Evolutionary conservation across 345 rosid species (phyloP), one percentile per base, ranked within the genome.

Genomic region (Arabidopsis arenosa): DNA sequence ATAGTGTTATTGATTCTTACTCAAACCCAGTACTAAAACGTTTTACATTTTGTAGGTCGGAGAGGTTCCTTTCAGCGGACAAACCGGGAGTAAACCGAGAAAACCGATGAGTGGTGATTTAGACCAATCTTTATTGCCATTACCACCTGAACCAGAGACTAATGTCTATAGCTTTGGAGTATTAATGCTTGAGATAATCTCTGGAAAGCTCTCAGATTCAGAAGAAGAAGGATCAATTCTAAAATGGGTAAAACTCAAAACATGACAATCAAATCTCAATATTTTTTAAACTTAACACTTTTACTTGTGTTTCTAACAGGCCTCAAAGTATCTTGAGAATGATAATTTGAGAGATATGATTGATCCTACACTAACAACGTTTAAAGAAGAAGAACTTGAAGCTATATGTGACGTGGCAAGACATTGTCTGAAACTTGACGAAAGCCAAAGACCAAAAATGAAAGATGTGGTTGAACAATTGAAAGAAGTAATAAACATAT

Each of bases 111-210:
- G 86, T 14, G 85, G 87, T 52, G 84, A 78, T 30, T 57, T 79
- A 47, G 88, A 83, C 48, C 75, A 83, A 58, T 85, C 84, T 23
- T 80, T 45, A 33, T 68, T 86, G 60, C 87, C 88, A 12, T 84
- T 88, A 6, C 30, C 41, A 4, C 74, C 81, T 17, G 92, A 88
- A 40, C 82, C 83, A 12, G 93, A 93, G 62, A 76, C 86, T 37
- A 88, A 96, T 76, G 83, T 88, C 48, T 83, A 91, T 71, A 74
- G 84, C 74, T 96, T 85, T 71, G 99, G 99, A 36, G 77, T 87
- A 40, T 51, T 96, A 66, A 64, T 93, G 82, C 94, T 96, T 12
- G 99, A 96, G 81, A 78, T 89, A 32, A 87, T 96, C 63, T 86
- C 99, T 8, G 99, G 98, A 59, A 93, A 86, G 83, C 93, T 87